phyloP scores from a whole-genome alignment of 345 rosid genomes.

The Populus euphratica region DNA sequence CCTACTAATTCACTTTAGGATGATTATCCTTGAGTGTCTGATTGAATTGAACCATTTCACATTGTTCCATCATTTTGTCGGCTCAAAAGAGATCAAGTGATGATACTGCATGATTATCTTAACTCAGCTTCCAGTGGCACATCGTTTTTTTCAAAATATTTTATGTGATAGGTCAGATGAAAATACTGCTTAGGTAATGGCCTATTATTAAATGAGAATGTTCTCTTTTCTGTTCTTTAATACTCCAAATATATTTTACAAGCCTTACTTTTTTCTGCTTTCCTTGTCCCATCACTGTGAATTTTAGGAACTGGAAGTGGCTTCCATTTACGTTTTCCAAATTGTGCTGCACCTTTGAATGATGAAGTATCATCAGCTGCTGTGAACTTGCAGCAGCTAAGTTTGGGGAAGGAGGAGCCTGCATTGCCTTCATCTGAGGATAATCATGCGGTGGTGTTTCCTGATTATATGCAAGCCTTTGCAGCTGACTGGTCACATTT shows the following conservation, averaged over 20 bases:
- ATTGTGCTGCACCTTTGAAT: slow-evolving; percentile 14
- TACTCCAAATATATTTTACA: background rate
- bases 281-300: slow-evolving; percentile 1
- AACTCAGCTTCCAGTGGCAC: background rate
- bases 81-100: background rate
- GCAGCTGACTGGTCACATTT: slow-evolving; percentile 49
- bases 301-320: slow-evolving; percentile 15
- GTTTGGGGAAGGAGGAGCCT: slow-evolving; percentile 22
- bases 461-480: slow-evolving; percentile 40
- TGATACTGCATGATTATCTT: background rate
- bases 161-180: background rate
- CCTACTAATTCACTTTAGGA: too few relatives aligned
- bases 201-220: background rate
- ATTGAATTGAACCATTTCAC: too few relatives aligned
- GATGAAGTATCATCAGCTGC: slow-evolving; percentile 25
- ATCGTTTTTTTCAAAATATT: too few relatives aligned
- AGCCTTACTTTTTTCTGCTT: background rate
- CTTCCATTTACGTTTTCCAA: slow-evolving; percentile 12
- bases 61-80: too few relatives aligned
- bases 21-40: too few relatives aligned
- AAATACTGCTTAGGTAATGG: background rate
- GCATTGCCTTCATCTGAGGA: slow-evolving; percentile 16
- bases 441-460: slow-evolving; percentile 38
- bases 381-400: slow-evolving; percentile 32
- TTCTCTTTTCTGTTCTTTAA: background rate